phyloP scores from a whole-genome alignment of 208 protist genomes.

The Trypanosoma melophagium region DNA sequence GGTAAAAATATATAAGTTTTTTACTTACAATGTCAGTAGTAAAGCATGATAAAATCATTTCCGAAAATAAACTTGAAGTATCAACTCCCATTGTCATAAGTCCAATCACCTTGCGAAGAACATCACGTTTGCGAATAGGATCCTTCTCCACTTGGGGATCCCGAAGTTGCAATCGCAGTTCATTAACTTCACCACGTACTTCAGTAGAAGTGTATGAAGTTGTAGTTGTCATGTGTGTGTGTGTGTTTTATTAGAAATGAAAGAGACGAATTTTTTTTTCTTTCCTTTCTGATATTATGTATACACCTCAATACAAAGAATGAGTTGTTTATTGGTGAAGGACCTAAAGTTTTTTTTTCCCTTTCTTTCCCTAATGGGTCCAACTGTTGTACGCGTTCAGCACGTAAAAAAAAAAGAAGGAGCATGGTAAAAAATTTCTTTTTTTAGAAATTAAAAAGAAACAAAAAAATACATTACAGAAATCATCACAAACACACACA shows the following conservation, averaged over 20 bases:
- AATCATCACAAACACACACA: not conserved
- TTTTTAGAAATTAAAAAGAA: not conserved
- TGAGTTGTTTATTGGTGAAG: no score
- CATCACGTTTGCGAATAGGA: conserved; percentile 50
- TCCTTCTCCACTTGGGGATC: conserved; percentile 47
- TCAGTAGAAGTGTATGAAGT: conserved; percentile 13
- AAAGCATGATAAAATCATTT: conserved; percentile 88
- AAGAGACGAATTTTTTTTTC: no score
- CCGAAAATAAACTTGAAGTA: conserved; percentile 90
- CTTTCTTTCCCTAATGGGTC: no score
- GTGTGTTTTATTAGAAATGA: not conserved
- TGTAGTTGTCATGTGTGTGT: not conserved
- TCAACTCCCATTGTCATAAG: conserved; percentile 97
- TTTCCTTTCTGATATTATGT: no score
- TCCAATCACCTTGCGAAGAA: conserved; percentile 90
- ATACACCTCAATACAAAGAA: not conserved
- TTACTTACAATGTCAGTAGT: conserved; percentile 96
- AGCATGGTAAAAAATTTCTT: conserved; percentile 12
- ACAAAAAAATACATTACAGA: conserved; percentile 8
- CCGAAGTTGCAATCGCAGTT: conserved; percentile 38
- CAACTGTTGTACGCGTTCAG: no score
- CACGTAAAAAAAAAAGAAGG: not conserved
- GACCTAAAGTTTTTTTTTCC: no score
- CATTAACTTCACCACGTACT: conserved; percentile 40
- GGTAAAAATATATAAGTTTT: conserved; percentile 97